Evolutionary conservation across 2,329 filamentous ascomycete species (phyloP).

Genomic region (Leptographium radiaticola): DNA sequence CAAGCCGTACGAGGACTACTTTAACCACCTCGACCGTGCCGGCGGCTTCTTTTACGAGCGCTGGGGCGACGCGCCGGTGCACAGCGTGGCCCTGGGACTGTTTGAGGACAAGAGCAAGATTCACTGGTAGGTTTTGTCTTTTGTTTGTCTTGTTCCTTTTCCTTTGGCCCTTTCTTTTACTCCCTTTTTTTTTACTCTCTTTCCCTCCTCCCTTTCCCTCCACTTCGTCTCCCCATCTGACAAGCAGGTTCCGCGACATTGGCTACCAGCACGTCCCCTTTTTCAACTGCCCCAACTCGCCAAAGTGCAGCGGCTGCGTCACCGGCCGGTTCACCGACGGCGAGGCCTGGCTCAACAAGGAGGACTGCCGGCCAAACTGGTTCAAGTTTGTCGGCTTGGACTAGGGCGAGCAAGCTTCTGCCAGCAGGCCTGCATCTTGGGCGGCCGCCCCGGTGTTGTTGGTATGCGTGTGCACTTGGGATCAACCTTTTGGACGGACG

Average conservation of each 20-base stretch:
- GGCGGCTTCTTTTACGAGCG: slow-evolving; percentile 98
- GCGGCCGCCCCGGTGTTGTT: background rate
- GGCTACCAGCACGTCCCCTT: slow-evolving; percentile 97
- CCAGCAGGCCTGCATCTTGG: background rate
- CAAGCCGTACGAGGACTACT: slow-evolving; percentile 86
- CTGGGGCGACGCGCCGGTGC: slow-evolving; percentile 82
- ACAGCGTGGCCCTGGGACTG: slow-evolving; percentile 81
- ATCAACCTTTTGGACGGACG: background rate
- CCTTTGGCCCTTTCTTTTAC: no score
- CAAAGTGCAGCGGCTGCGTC: slow-evolving; percentile 67
- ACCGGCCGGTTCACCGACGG: slow-evolving; percentile 82
- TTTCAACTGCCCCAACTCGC: slow-evolving; percentile 96
- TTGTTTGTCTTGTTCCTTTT: background rate
- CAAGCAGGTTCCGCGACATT: slow-evolving; percentile 86
- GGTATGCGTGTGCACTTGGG: background rate
- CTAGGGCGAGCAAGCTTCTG: slow-evolving; percentile 22
- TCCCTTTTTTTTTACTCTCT: no score
- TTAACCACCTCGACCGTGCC: slow-evolving; percentile 83
- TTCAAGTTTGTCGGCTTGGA: slow-evolving; percentile 88
- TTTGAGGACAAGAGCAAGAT: slow-evolving; percentile 87
- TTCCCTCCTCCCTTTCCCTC: no score
- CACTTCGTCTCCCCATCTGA: no score
- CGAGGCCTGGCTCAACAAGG: slow-evolving; percentile 69
- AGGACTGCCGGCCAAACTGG: slow-evolving; percentile 93
- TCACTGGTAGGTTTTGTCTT: slow-evolving; percentile 55